These are phyloP conservation scores for Salix exigua DNA, from an alignment of 345 rosid genomes.

Conservation along the genomic window DNA sequence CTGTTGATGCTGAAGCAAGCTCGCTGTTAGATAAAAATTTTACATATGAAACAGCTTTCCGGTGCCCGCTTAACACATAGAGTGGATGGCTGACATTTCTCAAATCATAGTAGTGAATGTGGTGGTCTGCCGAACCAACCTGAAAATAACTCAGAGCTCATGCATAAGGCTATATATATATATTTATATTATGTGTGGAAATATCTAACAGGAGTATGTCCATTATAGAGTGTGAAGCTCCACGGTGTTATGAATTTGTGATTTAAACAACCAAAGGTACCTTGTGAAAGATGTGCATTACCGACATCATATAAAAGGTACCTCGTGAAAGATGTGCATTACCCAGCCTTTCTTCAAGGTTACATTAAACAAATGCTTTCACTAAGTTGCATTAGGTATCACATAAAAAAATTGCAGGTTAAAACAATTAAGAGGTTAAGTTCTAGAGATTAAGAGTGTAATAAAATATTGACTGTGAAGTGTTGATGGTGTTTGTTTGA, in stretches of 20 bases:
- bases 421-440: too few relatives aligned
- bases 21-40: constrained; percentile 86
- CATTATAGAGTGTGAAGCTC: neutral
- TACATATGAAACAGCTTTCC: constrained; percentile 91
- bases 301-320: neutral
- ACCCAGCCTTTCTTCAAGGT: neutral
- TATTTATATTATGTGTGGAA: neutral
- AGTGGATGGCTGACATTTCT: constrained; percentile 81
- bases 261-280: neutral
- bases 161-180: neutral
- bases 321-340: neutral
- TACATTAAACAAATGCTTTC: neutral
- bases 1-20: constrained; percentile 98
- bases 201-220: neutral
- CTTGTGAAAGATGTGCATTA: neutral
- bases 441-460: too few relatives aligned
- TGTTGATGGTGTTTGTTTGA: too few relatives aligned
- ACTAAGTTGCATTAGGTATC: too few relatives aligned
- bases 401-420: too few relatives aligned
- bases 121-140: constrained; percentile 98
- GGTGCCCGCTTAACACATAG: constrained; percentile 88
- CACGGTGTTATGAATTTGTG: neutral
- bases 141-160: constrained; percentile 27
- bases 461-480: too few relatives aligned
- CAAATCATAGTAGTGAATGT: constrained; percentile 85